Evolutionary conservation across 2,329 filamentous ascomycete species (phyloP).

Genomic region (Lomentospora prolificans): DNA sequence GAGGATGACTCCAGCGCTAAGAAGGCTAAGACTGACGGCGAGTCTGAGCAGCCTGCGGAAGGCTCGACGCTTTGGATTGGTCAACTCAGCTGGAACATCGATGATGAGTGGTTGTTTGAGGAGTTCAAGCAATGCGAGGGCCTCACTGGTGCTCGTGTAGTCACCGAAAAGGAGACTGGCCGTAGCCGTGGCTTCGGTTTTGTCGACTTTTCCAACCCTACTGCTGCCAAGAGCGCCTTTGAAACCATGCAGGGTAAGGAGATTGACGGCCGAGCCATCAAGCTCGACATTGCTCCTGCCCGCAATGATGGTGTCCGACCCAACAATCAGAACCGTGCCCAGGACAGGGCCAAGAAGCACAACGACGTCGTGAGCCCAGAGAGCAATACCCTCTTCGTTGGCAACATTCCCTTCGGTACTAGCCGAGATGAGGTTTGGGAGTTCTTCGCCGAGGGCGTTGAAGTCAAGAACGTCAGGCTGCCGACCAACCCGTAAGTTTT

Average conservation of each 20-base stretch:
- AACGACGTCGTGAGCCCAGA: constrained; percentile 73
- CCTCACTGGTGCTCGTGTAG: constrained; percentile 63
- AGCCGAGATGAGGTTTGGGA: constrained; percentile 66
- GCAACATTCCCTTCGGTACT: constrained; percentile 79
- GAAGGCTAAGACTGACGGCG: constrained; percentile 55
- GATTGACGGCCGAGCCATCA: constrained; percentile 64
- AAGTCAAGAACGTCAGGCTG: constrained; percentile 71
- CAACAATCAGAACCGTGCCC: constrained; percentile 44
- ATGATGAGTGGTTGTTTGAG: constrained; percentile 69
- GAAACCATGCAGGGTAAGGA: constrained; percentile 65
- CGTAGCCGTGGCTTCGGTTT: constrained; percentile 91
- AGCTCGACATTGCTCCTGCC: constrained; percentile 62
- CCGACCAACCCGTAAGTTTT: constrained; percentile 70
- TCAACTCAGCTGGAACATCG: constrained; percentile 83
- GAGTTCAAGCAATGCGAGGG: constrained; percentile 76
- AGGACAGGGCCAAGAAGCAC: constrained; percentile 56
- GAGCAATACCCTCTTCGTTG: constrained; percentile 81
- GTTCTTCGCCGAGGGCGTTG: constrained; percentile 62
- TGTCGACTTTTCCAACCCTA: constrained; percentile 68
- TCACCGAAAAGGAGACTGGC: constrained; percentile 71
- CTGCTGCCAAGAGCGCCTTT: constrained; percentile 60
- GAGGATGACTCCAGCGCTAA: constrained; percentile 44
- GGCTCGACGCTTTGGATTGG: constrained; percentile 74
- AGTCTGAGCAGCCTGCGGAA: constrained; percentile 28
- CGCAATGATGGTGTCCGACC: constrained; percentile 34